Evolutionary conservation across 768 basidiomycete genomes (phyloP).

Genomic region (Leccinum arenicola): DNA sequence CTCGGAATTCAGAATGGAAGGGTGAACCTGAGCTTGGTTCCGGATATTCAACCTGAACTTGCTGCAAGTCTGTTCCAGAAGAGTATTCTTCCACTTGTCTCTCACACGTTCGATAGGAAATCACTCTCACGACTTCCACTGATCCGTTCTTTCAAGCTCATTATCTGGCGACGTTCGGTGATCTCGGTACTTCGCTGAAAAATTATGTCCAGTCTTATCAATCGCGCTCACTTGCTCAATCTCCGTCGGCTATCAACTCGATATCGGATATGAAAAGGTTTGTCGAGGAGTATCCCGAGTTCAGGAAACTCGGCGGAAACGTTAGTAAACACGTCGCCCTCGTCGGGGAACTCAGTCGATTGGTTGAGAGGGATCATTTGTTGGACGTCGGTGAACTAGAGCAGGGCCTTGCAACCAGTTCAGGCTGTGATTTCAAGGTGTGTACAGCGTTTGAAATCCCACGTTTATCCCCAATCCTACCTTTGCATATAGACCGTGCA

Average conservation of each 20-base stretch:
- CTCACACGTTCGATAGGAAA: constrained; percentile 57
- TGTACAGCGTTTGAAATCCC: constrained; percentile 15
- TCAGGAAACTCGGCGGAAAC: constrained; percentile 93
- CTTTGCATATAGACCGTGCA: constrained; percentile 66
- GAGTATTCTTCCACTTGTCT: constrained; percentile 1
- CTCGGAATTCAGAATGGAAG: constrained; percentile 92
- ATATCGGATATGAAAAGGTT: constrained; percentile 96
- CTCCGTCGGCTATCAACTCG: constrained; percentile 83
- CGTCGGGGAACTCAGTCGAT: constrained; percentile 90
- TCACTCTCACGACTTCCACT: constrained; percentile 85
- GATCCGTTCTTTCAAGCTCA: constrained; percentile 94
- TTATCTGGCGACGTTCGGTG: constrained; percentile 92
- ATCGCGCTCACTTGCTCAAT: constrained; percentile 71
- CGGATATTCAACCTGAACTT: constrained; percentile 84
- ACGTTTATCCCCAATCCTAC: not conserved
- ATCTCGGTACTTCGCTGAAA: constrained; percentile 88
- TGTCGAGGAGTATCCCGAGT: constrained; percentile 98
- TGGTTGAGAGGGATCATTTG: constrained; percentile 83
- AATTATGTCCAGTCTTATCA: constrained; percentile 94
- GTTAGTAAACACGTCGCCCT: constrained; percentile 98
- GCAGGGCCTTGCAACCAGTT: constrained; percentile 91
- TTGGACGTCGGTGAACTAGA: constrained; percentile 93
- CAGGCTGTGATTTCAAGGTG: constrained; percentile 87
- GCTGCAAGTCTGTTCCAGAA: constrained; percentile 47
- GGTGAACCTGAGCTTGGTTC: constrained; percentile 79